Evolutionary conservation across 208 protist species (phyloP), one percentile per base, ranked within the genome.

Genomic region (Leptomonas pyrrhocoris): DNA sequence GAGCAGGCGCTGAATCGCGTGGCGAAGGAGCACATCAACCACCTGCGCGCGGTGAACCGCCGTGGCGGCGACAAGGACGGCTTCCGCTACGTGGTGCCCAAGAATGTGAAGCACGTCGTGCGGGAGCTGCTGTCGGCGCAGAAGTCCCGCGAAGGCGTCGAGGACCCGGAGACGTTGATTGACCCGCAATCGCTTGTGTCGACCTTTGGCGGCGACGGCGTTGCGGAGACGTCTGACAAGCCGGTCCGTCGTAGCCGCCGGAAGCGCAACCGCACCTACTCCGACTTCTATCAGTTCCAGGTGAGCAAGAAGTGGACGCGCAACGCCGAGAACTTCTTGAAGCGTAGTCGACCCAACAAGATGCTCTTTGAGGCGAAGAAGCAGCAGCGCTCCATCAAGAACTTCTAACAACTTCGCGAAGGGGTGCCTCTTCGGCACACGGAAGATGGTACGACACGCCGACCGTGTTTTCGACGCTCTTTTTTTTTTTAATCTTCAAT

Each of bases 211-310:
- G 88, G 81, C 7, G 84, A 90, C 34, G 82, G 77, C 30, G 78
- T 82, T 46, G 69, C 73, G n/a, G 74, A 86, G 15, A 67, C 51
- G 7, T 74, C 76, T 0, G 86, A 93, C 57, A 82, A 80, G 63
- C 91, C 91, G 19, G 84, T 90, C 79, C 88, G 86, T 25, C 78
- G 80, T 49, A 77, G 58, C 21, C 73, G 74, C 49, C 80, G 74
- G 8, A 65, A 50, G 13, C 83, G 75, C 40, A 79, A 72, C n/a
- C 65, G 66, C 40, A 86, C 85, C 46, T 88, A 79, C 58, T 85
- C 83, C 0, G 89, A 94, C 54, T 96, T 96, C 53, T 96, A 96
- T 56, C 88, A 96, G 68, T 96, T 92, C 66, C 92, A 96, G 80
- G 89, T 96, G 50, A 93, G 85, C 63, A 84, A 85, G 69, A 81